These are phyloP conservation scores for Wickerhamomyces queroliae DNA, from an alignment of 805 yeast genomes.

Conservation along the genomic window DNA sequence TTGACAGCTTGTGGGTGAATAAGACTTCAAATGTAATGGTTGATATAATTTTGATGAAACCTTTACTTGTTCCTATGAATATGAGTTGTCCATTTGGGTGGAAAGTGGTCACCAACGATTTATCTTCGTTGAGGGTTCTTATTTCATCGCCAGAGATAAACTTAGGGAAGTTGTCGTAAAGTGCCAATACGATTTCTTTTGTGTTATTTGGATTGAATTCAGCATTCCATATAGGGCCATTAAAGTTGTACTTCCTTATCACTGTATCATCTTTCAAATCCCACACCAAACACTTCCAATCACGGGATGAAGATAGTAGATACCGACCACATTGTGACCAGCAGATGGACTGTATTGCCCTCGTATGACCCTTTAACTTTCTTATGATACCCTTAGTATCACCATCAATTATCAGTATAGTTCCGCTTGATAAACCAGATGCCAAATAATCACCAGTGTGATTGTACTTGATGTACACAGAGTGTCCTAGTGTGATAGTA, in stretches of 20 bases:
- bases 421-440: slow-evolving; percentile 70
- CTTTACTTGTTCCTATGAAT: slow-evolving; percentile 76
- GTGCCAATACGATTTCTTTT: slow-evolving; percentile 51
- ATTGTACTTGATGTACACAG: slow-evolving; percentile 65
- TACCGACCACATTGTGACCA: slow-evolving; percentile 77
- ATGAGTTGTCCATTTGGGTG: slow-evolving; percentile 50
- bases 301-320: slow-evolving; percentile 66
- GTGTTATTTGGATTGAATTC: slow-evolving; percentile 44
- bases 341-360: slow-evolving; percentile 64
- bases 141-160: slow-evolving; percentile 30
- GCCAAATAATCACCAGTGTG: slow-evolving; percentile 82
- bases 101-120: slow-evolving; percentile 31
- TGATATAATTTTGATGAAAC: slow-evolving; percentile 54
- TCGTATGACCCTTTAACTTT: slow-evolving; percentile 56
- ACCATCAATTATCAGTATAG: slow-evolving; percentile 66
- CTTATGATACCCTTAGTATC: slow-evolving; percentile 58
- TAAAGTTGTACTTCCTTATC: slow-evolving; percentile 43
- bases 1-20: slow-evolving; percentile 51
- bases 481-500: slow-evolving; percentile 59
- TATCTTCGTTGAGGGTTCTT: slow-evolving; percentile 15
- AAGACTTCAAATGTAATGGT: slow-evolving; percentile 26
- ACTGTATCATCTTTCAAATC: slow-evolving; percentile 46
- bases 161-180: slow-evolving; percentile 57
- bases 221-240: slow-evolving; percentile 72
- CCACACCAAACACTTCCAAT: slow-evolving; percentile 82